These are phyloP conservation scores for Boletus reticuloceps DNA, from an alignment of 768 basidiomycete species.

Conservation along the genomic window DNA sequence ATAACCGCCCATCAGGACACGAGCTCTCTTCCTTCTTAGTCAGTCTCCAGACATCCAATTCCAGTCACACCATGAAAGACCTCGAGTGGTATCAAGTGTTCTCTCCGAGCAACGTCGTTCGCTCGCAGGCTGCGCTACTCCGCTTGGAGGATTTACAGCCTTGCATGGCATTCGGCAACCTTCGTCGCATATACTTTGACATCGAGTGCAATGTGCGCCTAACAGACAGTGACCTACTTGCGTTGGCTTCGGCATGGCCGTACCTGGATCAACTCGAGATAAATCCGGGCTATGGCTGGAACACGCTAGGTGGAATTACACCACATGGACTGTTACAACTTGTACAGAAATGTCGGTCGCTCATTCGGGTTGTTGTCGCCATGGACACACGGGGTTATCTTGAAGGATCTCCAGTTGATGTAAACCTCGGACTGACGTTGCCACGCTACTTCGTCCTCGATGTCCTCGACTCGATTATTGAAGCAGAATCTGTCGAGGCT, in stretches of 20 bases:
- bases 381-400: not conserved
- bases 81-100: too few species aligned
- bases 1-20: too few species aligned
- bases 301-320: not conserved
- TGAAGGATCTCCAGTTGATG: too few species aligned
- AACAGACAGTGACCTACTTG: not conserved
- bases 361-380: not conserved
- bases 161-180: not conserved
- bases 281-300: not conserved
- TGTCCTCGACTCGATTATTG: not conserved
- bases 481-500: not conserved
- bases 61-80: too few species aligned
- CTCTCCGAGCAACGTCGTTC: too few species aligned
- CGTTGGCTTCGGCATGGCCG: not conserved
- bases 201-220: not conserved
- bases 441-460: not conserved
- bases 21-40: too few species aligned
- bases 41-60: too few species aligned
- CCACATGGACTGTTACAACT: not conserved
- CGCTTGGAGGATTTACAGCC: not conserved
- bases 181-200: not conserved
- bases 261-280: not conserved
- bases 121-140: too few species aligned
- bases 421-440: too few species aligned
- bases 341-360: not conserved